phyloP scores from a whole-genome alignment of 331 rosid species.

The Quercus lobata region DNA sequence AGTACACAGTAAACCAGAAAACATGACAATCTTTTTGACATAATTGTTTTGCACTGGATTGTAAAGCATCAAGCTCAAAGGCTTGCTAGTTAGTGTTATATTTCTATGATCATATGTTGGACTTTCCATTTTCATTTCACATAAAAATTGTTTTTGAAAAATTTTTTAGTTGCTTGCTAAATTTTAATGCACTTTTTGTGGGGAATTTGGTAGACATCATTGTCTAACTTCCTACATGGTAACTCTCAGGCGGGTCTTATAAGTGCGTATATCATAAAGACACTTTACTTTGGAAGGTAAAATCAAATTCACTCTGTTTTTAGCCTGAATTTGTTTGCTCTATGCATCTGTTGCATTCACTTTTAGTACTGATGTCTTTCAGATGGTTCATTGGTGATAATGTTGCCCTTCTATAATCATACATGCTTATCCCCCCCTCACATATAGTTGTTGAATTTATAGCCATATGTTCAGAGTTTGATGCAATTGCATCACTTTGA shows the following conservation, averaged over 20 bases:
- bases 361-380: neutral
- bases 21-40: neutral
- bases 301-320: neutral
- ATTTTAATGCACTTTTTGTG: neutral
- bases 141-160: neutral
- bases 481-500: too few relatives aligned
- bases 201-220: neutral
- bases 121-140: neutral
- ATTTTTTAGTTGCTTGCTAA: neutral
- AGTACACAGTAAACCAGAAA: neutral
- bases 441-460: neutral
- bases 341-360: neutral
- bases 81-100: neutral
- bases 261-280: slow-evolving; percentile 49
- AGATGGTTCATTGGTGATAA: neutral
- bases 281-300: slow-evolving; percentile 81
- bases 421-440: neutral
- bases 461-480: neutral
- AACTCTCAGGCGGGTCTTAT: slow-evolving; percentile 58
- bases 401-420: neutral
- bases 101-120: neutral
- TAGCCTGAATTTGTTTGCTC: neutral
- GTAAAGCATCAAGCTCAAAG: neutral
- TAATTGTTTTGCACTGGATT: neutral
- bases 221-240: slow-evolving; percentile 16